Base-by-base conservation (phyloP, 768 basidiomycete species). In the Lactarius quietus region DNA sequence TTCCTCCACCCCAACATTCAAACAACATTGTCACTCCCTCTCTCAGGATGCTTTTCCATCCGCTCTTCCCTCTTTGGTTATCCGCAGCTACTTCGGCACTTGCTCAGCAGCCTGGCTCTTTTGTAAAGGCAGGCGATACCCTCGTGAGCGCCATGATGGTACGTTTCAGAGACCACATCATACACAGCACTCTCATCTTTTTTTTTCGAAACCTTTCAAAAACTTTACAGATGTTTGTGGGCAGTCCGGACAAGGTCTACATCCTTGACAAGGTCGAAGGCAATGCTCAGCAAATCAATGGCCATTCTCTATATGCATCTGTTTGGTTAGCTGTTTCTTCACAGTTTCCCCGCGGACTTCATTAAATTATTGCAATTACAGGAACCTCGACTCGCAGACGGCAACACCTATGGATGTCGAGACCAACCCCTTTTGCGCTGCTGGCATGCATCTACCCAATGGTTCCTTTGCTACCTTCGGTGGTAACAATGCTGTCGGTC, bases 261-360 rank as follows among this genome's bases (percentile, higher is more conserved):
- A 89, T 95, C 26, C 78, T 95, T n/a, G 94, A 97, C 80, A 97
- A 97, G 78, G 85, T 87, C 1, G 92, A 94, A 73, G 85, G 84
- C 36, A 94, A 95, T 73, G 80, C 81, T 3, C 83, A 83, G 4
- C 76, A 81, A 69, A 81, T 93, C 66, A 79, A 82, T 64, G 85
- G 84, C 1, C 91, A 92, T 76, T 81, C 92, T 14, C 88, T 88
- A 1, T 90, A 88, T 85, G 91, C 84, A 26, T 74, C 88, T 0
- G 85, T 87, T 20, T 92, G 87, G 87, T 87, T 29, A 20, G 76
- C 67, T 15, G 17, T 57, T 20, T 35, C 38, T 20, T 3, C 9
- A 3, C 26, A 9, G 20, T 48, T 28, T 1, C 9, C 1, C 12
- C 65, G n/a, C 17, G 0, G 12, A n/a, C 52, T 62, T 43, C 51